Percentiles rank a stretch among this genome's conserved stretches.
Conservation (phyloP, 2,329 filamentous ascomycete species). For the Cladosporium sp. region DNA sequence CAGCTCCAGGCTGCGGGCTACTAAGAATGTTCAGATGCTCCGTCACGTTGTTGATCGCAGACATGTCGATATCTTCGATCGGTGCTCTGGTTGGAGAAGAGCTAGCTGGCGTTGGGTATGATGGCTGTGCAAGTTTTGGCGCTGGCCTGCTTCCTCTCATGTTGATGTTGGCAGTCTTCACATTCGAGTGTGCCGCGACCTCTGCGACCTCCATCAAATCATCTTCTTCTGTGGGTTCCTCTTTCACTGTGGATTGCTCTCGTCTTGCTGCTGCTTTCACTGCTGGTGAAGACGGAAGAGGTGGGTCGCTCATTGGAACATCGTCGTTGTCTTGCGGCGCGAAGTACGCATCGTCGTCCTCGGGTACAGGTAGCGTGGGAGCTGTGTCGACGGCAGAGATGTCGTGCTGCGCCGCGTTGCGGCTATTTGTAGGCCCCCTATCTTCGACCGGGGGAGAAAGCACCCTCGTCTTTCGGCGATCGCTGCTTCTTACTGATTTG, state of each 20-base stretch:
- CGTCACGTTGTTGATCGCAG: slow-evolving; percentile 84
- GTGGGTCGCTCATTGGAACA: slow-evolving; percentile 72
- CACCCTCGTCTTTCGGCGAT: slow-evolving; percentile 72
- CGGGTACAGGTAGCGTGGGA: slow-evolving; percentile 10
- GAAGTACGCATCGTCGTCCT: slow-evolving; percentile 48
- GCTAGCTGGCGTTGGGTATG: slow-evolving; percentile 65
- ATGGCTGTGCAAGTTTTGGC: slow-evolving; percentile 64
- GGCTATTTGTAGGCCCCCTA: slow-evolving; percentile 29
- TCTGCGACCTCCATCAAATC: slow-evolving; percentile 83
- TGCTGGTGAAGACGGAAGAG: slow-evolving; percentile 71
- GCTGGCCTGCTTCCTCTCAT: slow-evolving; percentile 73
- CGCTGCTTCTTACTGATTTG: slow-evolving; percentile 66
- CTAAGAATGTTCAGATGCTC: slow-evolving; percentile 80
- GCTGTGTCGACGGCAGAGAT: slow-evolving; percentile 16
- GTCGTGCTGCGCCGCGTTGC: slow-evolving; percentile 3
- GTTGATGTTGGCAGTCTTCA: slow-evolving; percentile 70
- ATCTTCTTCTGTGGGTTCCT: slow-evolving; percentile 68
- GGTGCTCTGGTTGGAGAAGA: slow-evolving; percentile 68
- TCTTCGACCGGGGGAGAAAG: slow-evolving; percentile 68
- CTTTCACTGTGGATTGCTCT: slow-evolving; percentile 58
- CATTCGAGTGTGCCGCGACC: slow-evolving; percentile 58
- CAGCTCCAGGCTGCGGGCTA: slow-evolving; percentile 63
- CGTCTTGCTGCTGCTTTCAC: slow-evolving; percentile 35
- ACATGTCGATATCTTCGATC: slow-evolving; percentile 59
- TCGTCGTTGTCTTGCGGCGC: slow-evolving; percentile 57